phyloP scores from a whole-genome alignment of 148 eudicot species.

The Mesembryanthemum crystallinum region DNA sequence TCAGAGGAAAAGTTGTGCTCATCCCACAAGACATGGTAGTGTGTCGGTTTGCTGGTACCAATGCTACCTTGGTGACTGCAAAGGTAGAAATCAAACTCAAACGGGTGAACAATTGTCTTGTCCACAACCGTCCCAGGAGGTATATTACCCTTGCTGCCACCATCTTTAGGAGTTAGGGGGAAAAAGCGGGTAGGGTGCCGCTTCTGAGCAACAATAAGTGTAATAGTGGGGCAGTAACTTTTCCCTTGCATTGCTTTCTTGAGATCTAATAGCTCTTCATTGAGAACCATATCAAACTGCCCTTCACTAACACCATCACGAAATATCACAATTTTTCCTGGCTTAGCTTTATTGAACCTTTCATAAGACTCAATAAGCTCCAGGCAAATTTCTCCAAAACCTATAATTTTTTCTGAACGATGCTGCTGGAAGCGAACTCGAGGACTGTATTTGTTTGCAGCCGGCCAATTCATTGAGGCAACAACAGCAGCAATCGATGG shows the following conservation, averaged over 20 bases:
- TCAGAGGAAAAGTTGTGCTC: constrained; percentile 84
- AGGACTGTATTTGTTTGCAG: constrained; percentile 80
- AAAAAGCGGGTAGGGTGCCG: constrained; percentile 85
- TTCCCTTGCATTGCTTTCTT: background rate
- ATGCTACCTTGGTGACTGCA: constrained; percentile 62
- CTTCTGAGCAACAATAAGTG: constrained; percentile 81
- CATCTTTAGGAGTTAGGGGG: constrained; percentile 55
- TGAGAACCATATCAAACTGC: constrained; percentile 81
- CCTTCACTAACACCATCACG: constrained; percentile 97
- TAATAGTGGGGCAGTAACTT: constrained; percentile 64
- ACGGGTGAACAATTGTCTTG: constrained; percentile 73
- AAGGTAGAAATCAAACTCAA: constrained; percentile 78
- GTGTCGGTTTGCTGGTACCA: constrained; percentile 92
- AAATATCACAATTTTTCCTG: constrained; percentile 29
- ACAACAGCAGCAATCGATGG: constrained; percentile 90
- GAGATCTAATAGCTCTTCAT: constrained; percentile 26
- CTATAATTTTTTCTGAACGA: constrained; percentile 23
- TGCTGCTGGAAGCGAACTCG: constrained; percentile 72
- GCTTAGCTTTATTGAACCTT: constrained; percentile 21
- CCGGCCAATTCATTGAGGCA: constrained; percentile 87
- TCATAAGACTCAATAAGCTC: constrained; percentile 30
- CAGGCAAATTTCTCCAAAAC: constrained; percentile 26
- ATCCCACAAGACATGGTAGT: constrained; percentile 91
- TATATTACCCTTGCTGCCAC: constrained; percentile 52
- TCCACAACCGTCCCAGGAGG: constrained; percentile 80